Percentiles rank a stretch among this genome's conserved stretches.
These are phyloP conservation scores for Podospora pseudocomata DNA, from an alignment of 495 filamentous ascomycete genomes.

Conservation along the genomic window DNA sequence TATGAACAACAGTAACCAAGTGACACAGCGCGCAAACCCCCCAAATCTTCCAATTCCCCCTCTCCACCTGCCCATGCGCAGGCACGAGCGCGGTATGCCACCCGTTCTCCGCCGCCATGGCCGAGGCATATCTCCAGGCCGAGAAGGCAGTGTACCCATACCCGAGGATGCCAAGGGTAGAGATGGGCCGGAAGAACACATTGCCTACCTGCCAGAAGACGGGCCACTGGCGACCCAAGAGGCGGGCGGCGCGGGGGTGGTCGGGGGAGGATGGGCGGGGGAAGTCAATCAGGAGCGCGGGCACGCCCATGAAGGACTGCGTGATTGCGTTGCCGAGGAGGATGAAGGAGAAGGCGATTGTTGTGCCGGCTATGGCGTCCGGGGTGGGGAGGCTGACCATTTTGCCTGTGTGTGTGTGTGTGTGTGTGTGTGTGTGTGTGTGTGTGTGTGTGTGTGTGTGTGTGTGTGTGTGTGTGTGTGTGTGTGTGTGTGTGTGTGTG, in stretches of 20 bases:
- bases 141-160: slow-evolving; percentile 41
- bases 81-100: neutral
- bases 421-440: too few species aligned
- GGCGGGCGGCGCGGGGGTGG: slow-evolving; percentile 36
- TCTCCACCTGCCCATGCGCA: neutral
- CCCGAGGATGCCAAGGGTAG: slow-evolving; percentile 44
- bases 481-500: too few species aligned
- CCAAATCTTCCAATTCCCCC: slow-evolving; percentile 41
- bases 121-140: slow-evolving; percentile 19
- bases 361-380: neutral
- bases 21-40: slow-evolving; percentile 40
- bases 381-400: neutral
- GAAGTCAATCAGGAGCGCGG: slow-evolving; percentile 47
- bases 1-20: slow-evolving; percentile 44
- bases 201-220: slow-evolving; percentile 47
- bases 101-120: neutral
- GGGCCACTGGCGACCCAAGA: slow-evolving; percentile 48
- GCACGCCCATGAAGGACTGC: slow-evolving; percentile 50
- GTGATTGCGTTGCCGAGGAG: slow-evolving; percentile 44
- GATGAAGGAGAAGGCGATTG: slow-evolving; percentile 1
- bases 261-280: slow-evolving; percentile 38
- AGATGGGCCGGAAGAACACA: slow-evolving; percentile 48
- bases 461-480: too few species aligned
- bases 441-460: too few species aligned
- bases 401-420: neutral